Evolutionary conservation across 1,284 basidiomycete species (phyloP), one percentile per base, ranked within the genome.

Genomic region (Austroboletus niveus): DNA sequence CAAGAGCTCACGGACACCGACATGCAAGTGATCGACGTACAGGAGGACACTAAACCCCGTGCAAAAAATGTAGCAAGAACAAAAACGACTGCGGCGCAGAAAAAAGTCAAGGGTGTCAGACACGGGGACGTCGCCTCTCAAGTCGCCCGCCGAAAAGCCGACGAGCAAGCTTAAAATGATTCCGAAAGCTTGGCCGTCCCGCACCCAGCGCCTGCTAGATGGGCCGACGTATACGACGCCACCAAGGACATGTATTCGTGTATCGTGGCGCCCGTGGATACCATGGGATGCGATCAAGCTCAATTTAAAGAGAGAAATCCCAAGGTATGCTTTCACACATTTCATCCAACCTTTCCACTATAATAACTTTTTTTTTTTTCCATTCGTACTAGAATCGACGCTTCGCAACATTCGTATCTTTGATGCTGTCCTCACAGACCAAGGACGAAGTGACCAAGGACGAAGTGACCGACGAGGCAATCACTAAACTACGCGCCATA

Each of bases 381-480:
- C 14, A 14, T 34, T 14, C 9, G 32, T 6, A 5, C 32, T 14
- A 34, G 87, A 89, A 87, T 49, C 79, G 82, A 44, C 82, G 94
- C 1, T 89, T 94, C 52, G 80, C 92, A 5, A 92, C 89, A 4
- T 82, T 98, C 24, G 82, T 99, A 8, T 94, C 94, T 3, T 79
- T 99, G 48, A 98, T 98, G 92, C 81, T 98, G 5, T 94, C 91
- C 11, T 92, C 92, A 1, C 94, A 98, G n/a, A n/a, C n/a, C n/a
- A n/a, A n/a, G n/a, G n/a, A n/a, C n/a, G n/a, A n/a, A n/a, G n/a
- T n/a, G 69, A 98, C 96, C 3, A 98, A 96, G 68, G 92, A 96
- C 66, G 85, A 92, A 60, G 87, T 94, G 12, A 96, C 92, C 0
- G 85, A 92, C 47, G 83, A 87, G 2, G 95, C 96, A 0, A 84